phyloP scores from a whole-genome alignment of 1,284 basidiomycete species.

The Austropuccinia psidii region DNA sequence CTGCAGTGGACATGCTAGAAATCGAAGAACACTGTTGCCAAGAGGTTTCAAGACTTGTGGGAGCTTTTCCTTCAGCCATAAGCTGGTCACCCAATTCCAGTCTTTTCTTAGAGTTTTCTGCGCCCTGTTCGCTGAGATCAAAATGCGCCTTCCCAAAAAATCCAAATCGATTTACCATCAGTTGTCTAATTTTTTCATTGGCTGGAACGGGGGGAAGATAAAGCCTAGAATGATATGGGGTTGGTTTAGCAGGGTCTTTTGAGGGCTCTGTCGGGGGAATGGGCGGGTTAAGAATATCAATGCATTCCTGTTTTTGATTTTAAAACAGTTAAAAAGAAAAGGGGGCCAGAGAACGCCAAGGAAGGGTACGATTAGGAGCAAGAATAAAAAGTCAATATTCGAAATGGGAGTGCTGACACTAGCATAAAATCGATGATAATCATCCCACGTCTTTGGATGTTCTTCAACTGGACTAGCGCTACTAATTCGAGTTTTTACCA shows the following conservation, averaged over 20 bases:
- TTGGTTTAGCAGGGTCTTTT: conserved; percentile 15
- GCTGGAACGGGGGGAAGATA: conserved; percentile 16
- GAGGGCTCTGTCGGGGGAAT: background rate
- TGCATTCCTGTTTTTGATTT: conserved; percentile 3
- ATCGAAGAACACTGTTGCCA: background rate
- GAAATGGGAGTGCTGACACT: conserved; percentile 34
- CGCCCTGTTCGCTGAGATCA: conserved; percentile 6
- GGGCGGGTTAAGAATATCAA: conserved; percentile 15
- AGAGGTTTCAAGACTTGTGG: background rate
- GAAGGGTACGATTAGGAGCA: background rate
- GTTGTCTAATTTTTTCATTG: conserved; percentile 19
- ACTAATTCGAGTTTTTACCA: conserved; percentile 33
- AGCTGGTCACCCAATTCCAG: background rate
- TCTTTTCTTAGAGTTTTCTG: background rate
- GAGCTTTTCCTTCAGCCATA: conserved; percentile 16
- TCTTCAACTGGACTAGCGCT: conserved; percentile 40
- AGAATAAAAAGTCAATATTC: background rate
- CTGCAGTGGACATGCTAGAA: background rate
- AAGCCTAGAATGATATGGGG: background rate
- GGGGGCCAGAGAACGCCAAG: too few relatives aligned
- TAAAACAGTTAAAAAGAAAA: background rate
- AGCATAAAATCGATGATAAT: conserved; percentile 40
- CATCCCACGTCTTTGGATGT: conserved; percentile 41
- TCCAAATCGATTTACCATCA: conserved; percentile 22
- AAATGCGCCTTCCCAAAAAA: conserved; percentile 14